phyloP scores from a whole-genome alignment of 2,329 filamentous ascomycete genomes.

The Nemania sp. region DNA sequence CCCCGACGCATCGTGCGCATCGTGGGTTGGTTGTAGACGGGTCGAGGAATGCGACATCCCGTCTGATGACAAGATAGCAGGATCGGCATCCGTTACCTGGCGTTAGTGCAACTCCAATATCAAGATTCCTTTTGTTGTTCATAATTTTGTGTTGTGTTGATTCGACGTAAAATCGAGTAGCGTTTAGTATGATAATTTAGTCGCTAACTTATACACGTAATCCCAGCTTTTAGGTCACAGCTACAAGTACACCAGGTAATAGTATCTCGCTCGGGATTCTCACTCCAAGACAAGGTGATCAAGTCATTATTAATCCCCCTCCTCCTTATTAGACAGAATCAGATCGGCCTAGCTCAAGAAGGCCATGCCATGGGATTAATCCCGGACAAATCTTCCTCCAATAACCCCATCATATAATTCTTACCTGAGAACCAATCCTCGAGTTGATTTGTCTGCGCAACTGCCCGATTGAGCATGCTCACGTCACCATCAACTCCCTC shows the following conservation, averaged over 20 bases:
- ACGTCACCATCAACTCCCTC: constrained; percentile 9
- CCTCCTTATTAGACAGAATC: too few species aligned
- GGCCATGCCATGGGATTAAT: constrained; percentile 47
- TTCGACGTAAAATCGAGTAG: constrained; percentile 15
- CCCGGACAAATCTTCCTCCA: constrained; percentile 51
- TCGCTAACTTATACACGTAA: constrained; percentile 3
- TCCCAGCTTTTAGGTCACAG: not conserved
- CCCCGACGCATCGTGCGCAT: not conserved
- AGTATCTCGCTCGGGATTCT: not conserved
- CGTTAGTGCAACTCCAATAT: constrained; percentile 22
- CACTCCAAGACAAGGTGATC: not conserved
- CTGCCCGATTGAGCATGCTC: constrained; percentile 35
- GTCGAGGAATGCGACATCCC: not conserved
- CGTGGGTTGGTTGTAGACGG: not conserved
- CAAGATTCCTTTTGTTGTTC: constrained; percentile 18
- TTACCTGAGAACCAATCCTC: constrained; percentile 54
- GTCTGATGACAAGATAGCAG: not conserved
- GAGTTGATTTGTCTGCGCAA: constrained; percentile 48
- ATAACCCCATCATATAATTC: constrained; percentile 51
- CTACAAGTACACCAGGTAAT: not conserved
- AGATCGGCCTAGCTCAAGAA: constrained; percentile 25
- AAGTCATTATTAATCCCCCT: not conserved
- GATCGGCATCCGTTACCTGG: constrained; percentile 8
- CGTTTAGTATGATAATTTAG: constrained; percentile 14
- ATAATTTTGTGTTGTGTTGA: not conserved